Percentiles rank a stretch among this genome's conserved stretches.
phyloP scores from a whole-genome alignment of 2,329 filamentous ascomycete species.

The Nothopassalora personata region DNA sequence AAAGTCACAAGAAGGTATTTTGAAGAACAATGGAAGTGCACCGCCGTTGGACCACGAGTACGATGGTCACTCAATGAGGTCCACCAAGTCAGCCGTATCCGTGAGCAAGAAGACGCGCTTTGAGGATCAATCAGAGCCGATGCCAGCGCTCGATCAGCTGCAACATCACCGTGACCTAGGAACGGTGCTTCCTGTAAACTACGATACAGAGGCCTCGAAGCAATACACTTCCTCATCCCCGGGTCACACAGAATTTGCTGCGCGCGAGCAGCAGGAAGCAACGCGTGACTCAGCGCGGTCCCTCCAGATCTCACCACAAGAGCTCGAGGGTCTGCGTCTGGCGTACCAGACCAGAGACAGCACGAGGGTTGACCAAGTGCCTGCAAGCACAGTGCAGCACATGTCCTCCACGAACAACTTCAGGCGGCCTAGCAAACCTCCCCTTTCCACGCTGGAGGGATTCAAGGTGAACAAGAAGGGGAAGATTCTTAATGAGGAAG shows the following conservation, averaged over 20 bases:
- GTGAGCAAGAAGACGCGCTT: conserved; percentile 15
- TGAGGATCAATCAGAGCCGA: conserved; percentile 13
- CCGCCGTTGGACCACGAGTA: conserved; percentile 13
- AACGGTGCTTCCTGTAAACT: not conserved
- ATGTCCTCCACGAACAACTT: not conserved
- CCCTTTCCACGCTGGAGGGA: conserved; percentile 43
- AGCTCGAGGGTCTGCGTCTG: not conserved
- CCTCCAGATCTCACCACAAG: not conserved
- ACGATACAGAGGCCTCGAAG: not conserved
- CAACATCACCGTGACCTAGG: conserved; percentile 3
- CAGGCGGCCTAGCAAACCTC: conserved; percentile 25
- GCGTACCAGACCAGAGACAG: not conserved
- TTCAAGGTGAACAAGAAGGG: conserved; percentile 53
- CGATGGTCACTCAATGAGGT: conserved; percentile 8
- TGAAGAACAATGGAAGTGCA: conserved; percentile 11
- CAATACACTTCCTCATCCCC: not conserved
- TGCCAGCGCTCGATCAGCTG: conserved; percentile 13
- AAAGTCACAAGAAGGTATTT: conserved; percentile 8
- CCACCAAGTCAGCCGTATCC: conserved; percentile 8
- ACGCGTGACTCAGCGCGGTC: not conserved
- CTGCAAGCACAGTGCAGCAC: not conserved
- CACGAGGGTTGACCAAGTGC: not conserved
- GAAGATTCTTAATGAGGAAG: conserved; percentile 45
- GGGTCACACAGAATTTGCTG: not conserved
- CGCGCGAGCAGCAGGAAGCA: not conserved